Evolutionary conservation across 768 basidiomycete genomes (phyloP).

Genomic region (Pulveroboletus frians): DNA sequence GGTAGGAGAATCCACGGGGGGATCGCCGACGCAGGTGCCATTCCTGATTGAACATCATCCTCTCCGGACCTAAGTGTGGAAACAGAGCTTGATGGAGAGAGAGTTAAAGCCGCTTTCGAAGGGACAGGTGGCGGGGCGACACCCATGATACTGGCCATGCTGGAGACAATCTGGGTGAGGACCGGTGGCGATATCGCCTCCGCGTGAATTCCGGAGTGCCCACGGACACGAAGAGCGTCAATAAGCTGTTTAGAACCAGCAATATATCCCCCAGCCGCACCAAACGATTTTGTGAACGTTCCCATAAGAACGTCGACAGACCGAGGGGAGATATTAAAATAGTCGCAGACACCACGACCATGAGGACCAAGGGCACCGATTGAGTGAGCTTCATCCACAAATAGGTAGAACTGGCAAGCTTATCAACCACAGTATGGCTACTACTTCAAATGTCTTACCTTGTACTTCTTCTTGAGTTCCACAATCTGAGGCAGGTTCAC

Average conservation of each 20-base stretch:
- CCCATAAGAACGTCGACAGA: constrained; percentile 95
- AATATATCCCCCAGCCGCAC: constrained; percentile 93
- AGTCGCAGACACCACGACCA: constrained; percentile 93
- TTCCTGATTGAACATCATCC: constrained; percentile 58
- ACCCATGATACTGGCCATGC: constrained; percentile 98
- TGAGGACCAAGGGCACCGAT: constrained; percentile 92
- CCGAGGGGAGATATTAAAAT: constrained; percentile 79
- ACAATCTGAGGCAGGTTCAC: constrained; percentile 78
- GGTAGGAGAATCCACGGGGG: constrained; percentile 81
- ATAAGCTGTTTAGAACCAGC: constrained; percentile 78
- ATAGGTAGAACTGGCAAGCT: constrained; percentile 78
- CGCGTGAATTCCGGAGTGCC: constrained; percentile 80
- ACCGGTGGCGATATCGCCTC: constrained; percentile 91
- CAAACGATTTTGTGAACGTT: constrained; percentile 95
- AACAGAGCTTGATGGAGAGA: constrained; percentile 30
- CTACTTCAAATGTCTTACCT: constrained; percentile 44
- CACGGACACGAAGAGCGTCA: constrained; percentile 73
- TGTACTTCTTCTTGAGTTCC: constrained; percentile 90
- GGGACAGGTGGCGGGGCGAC: constrained; percentile 40
- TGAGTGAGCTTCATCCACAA: constrained; percentile 96
- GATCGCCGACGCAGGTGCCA: constrained; percentile 56
- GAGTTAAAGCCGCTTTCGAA: constrained; percentile 21
- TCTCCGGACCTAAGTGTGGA: constrained; percentile 31
- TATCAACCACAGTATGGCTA: not conserved
- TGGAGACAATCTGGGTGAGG: constrained; percentile 83